Evolutionary conservation across 106 monocot genomes (phyloP), one percentile per base, ranked within the genome.

Genomic region (Allium cepa): DNA sequence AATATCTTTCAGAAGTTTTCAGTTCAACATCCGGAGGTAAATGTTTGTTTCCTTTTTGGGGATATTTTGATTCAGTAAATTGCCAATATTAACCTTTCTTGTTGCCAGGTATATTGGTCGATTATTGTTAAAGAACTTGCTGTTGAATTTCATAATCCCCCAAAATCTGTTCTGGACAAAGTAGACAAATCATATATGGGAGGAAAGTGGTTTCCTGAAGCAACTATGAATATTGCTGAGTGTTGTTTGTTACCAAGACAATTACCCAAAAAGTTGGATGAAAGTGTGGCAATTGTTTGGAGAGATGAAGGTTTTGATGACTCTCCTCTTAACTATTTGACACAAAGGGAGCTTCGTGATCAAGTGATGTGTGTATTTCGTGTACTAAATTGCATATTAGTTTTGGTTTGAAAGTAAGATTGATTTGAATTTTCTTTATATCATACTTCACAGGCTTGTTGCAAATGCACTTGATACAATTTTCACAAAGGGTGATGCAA

Each of bases 391-490:
- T 36, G 36, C 36, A 36, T 36, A 1, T 36, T 36, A 36, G 36
- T 36, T 36, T 36, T 5, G 5, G 5, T 36, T 36, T 36, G 4
- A 36, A 36, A 36, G 36, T 36, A 47, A 18, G 61, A 13, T 71
- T 50, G 57, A 15, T 5, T 61, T 28, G 18, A 7, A 26, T 47
- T 47, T 61, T 6, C 36, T 68, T n/a, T 60, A 36, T 16, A 3
- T 51, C 17, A 28, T 72, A 46, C 46, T 74, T 65, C 11, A 46
- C 75, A 95, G 95, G 85, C 70, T 86, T 56, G 91, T 91, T 14
- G 83, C 95, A 64, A 82, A 78, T 88, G 91, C 91, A 67, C 72
- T 95, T 59, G 95, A 91, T 79, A 78, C 75, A 57, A 71, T 72
- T 46, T 91, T 95, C 69, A 63, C 68, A 14, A 91, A 84, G 64